These are phyloP conservation scores for Centella asiatica DNA, from an alignment of 129 eudicot species.

Conservation along the genomic window DNA sequence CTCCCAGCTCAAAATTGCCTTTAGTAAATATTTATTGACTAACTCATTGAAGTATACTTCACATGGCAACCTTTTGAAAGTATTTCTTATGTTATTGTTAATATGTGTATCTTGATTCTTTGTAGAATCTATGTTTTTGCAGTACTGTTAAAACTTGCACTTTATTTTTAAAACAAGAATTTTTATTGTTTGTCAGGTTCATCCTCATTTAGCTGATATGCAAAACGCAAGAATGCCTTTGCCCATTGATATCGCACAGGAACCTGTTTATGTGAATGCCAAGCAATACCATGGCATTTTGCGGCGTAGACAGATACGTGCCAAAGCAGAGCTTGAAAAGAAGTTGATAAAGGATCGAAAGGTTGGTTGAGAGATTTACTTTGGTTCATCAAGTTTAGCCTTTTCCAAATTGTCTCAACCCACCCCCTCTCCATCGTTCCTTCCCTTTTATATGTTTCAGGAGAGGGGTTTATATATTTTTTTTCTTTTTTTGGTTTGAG, in stretches of 20 bases:
- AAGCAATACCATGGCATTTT: constrained; percentile 76
- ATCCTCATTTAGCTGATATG: constrained; percentile 56
- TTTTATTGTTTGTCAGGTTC: constrained; percentile 34
- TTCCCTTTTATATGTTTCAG: no score
- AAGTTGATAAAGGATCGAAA: constrained; percentile 67
- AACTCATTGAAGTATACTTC: no score
- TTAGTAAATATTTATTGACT: no score
- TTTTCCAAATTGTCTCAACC: no score
- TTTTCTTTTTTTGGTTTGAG: no score
- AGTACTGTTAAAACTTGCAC: neutral
- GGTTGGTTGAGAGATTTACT: constrained; percentile 24
- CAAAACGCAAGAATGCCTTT: constrained; percentile 66
- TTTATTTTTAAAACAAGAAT: neutral
- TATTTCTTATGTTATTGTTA: no score
- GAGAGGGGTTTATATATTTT: no score
- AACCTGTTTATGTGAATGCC: constrained; percentile 84
- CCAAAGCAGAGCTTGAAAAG: constrained; percentile 86
- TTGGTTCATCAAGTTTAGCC: no score
- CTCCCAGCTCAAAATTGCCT: no score
- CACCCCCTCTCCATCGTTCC: no score
- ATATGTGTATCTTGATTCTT: neutral
- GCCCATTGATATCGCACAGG: constrained; percentile 77
- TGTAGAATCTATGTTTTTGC: neutral
- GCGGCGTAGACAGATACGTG: constrained; percentile 77
- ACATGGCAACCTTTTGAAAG: no score